These are phyloP conservation scores for Flaveria bidentis DNA, from an alignment of 129 eudicot genomes.

Conservation along the genomic window DNA sequence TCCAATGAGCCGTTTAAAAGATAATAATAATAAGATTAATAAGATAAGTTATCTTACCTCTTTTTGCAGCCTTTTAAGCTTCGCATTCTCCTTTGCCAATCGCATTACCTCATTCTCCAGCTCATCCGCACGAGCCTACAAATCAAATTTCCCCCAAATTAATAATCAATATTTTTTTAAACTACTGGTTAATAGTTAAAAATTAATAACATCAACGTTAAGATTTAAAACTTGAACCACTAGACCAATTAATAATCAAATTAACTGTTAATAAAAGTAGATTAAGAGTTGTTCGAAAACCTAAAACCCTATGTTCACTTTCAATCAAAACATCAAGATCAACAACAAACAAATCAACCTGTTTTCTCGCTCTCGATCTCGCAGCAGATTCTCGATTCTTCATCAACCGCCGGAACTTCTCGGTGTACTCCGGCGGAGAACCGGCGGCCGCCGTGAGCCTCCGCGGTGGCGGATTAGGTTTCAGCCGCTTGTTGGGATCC, in stretches of 20 bases:
- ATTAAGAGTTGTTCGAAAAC: no score
- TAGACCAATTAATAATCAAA: neutral
- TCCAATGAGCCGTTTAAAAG: no score
- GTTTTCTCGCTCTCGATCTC: conserved; percentile 58
- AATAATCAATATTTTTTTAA: no score
- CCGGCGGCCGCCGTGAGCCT: neutral
- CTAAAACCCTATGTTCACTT: no score
- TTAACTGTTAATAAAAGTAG: neutral
- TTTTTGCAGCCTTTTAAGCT: conserved; percentile 41
- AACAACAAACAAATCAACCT: conserved; percentile 34
- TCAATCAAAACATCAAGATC: neutral
- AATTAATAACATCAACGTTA: no score
- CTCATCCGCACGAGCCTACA: conserved; percentile 50
- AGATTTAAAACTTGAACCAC: no score
- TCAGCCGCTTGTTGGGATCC: conserved; percentile 23
- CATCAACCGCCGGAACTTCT: conserved; percentile 46
- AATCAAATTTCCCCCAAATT: neutral
- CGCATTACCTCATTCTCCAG: conserved; percentile 41
- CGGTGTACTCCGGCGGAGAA: conserved; percentile 33
- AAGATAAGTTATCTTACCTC: conserved; percentile 23
- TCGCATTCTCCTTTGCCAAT: conserved; percentile 51
- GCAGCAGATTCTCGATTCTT: conserved; percentile 66
- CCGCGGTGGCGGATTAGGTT: conserved; percentile 1
- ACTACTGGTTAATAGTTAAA: no score
- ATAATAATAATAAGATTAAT: neutral